A percentile compares a stretch with the other conserved stretches of the same genome.
Evolutionary conservation across 2,329 filamentous ascomycete genomes (phyloP).

Genomic region (Fusarium sp.): DNA sequence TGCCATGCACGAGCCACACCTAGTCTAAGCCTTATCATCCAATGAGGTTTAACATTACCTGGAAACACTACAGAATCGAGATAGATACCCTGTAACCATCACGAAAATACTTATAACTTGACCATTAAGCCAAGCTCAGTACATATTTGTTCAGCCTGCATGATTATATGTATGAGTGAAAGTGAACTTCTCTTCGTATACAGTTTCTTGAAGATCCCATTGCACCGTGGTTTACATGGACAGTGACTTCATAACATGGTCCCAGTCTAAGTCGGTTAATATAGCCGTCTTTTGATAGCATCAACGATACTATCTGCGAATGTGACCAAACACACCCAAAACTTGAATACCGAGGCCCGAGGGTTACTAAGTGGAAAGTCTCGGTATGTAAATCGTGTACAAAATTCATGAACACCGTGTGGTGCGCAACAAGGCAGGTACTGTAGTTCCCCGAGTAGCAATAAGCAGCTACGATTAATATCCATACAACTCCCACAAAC

Average conservation of each 20-base stretch:
- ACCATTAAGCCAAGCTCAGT: not conserved
- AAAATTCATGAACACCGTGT: too few relatives aligned
- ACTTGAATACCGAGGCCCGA: not conserved
- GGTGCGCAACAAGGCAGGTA: too few relatives aligned
- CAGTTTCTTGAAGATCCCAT: too few relatives aligned
- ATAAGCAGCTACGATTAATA: too few relatives aligned
- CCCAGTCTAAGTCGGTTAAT: not conserved
- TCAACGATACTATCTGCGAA: not conserved
- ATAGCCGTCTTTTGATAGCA: conserved; percentile 2
- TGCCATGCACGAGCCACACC: conserved; percentile 11
- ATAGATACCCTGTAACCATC: conserved; percentile 23
- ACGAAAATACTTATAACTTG: not conserved
- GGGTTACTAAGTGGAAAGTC: not conserved
- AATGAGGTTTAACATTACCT: not conserved
- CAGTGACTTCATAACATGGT: too few relatives aligned
- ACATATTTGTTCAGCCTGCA: not conserved
- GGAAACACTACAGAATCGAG: not conserved
- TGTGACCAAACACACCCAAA: not conserved
- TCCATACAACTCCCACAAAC: too few relatives aligned
- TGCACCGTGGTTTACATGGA: not conserved
- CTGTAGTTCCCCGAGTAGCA: too few relatives aligned
- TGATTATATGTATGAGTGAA: too few relatives aligned
- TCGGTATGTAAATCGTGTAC: too few relatives aligned
- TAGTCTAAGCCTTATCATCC: conserved; percentile 1
- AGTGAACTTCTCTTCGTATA: too few relatives aligned